Percentiles rank a stretch among this genome's conserved stretches.
Evolutionary conservation across 768 basidiomycete species (phyloP).

Genomic region (Chalciporus pseudorubinellus): DNA sequence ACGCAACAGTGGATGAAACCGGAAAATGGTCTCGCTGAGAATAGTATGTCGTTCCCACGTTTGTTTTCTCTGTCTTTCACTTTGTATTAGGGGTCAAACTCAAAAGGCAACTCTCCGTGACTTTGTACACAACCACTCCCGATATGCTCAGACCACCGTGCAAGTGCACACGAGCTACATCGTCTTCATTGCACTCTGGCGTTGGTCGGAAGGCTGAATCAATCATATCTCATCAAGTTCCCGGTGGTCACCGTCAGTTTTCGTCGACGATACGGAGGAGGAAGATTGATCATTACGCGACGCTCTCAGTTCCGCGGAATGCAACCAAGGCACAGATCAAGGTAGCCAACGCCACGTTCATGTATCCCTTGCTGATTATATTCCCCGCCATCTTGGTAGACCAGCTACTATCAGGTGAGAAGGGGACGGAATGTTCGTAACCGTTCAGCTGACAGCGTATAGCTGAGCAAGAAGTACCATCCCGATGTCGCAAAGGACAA

Average conservation of each 20-base stretch:
- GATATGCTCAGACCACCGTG: neutral
- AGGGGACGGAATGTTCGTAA: neutral
- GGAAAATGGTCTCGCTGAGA: slow-evolving; percentile 5
- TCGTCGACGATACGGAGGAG: slow-evolving; percentile 20
- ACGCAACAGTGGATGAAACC: slow-evolving; percentile 20
- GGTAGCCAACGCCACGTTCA: slow-evolving; percentile 9
- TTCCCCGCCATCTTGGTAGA: slow-evolving; percentile 7
- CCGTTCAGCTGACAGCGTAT: neutral
- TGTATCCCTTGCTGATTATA: slow-evolving; percentile 1
- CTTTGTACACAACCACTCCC: neutral
- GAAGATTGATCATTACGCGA: slow-evolving; percentile 27
- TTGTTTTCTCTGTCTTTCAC: slow-evolving; percentile 8
- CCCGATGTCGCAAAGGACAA: slow-evolving; percentile 43
- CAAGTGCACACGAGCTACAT: neutral
- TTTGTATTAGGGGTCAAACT: no score
- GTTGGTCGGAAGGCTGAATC: neutral
- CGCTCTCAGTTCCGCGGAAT: slow-evolving; percentile 24
- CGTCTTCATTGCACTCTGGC: neutral
- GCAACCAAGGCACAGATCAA: slow-evolving; percentile 36
- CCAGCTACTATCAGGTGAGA: slow-evolving; percentile 32
- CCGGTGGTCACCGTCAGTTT: slow-evolving; percentile 9
- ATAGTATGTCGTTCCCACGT: slow-evolving; percentile 24
- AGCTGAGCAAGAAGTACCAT: slow-evolving; percentile 50
- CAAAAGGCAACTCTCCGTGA: neutral
- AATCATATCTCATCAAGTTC: neutral